Base-by-base conservation (phyloP, 1,284 basidiomycete species). In the Trametes versicolor region DNA sequence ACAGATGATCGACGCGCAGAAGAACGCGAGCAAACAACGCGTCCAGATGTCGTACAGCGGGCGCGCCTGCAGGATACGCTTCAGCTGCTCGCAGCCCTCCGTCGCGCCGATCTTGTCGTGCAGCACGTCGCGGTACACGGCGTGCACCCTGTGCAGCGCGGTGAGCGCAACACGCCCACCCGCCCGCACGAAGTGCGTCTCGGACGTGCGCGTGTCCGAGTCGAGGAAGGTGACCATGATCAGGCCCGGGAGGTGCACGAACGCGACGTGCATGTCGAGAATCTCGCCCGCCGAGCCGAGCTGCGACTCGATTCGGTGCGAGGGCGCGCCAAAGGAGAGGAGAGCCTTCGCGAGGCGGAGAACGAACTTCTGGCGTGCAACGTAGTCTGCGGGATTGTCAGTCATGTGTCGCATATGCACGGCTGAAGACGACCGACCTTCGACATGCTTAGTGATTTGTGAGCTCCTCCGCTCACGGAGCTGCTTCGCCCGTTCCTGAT, bases 301-400 rank as follows among this genome's bases (percentile, higher is more conserved):
- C 75, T 95, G 94, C 1, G 90, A 88, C 77, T 95, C 93, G 70
- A 95, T 90, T 36, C 94, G 85, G 77, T 96, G 95, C 29, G 93
- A 94, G 4, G 94, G 95, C 23, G 94, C 92, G 23, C 95, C 94
- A 74, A 92, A 94, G 4, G 85, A 82, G 72, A 97, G 84, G 47
- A 97, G 82, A 12, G 92, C 91, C 76, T 92, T 93, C 27, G 93
- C 91, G 32, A 96, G 84, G 72, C 89, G 90, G 64, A 95, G 80
- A 29, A 96, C 85, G 77, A 96, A 96, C 65, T 89, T 87, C 73
- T 91, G 87, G 57, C 92, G 85, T 63, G 88, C 80, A 41, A 83
- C 78, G 49, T 91, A 84, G 47, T 89, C 92, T 92, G 69, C 12
- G 7, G 1, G n/a, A 5, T 21, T 29, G 15, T 60, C 52, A 63